These are phyloP conservation scores for Scheffersomyces lignicola DNA, from an alignment of 1,139 yeast genomes.

Conservation along the genomic window DNA sequence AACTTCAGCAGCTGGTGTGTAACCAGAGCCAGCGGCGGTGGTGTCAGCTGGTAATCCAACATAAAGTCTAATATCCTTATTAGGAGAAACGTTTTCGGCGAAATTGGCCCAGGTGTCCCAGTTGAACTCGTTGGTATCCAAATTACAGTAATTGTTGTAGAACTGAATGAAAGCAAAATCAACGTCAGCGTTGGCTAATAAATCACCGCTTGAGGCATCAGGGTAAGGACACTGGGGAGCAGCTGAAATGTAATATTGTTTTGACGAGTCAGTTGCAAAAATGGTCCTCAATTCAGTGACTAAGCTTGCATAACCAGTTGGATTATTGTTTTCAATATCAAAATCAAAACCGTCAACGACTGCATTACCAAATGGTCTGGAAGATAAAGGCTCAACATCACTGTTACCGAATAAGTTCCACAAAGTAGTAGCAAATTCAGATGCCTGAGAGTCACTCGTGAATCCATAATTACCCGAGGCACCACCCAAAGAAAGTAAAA, in stretches of 20 bases:
- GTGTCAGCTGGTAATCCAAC: slow-evolving; percentile 75
- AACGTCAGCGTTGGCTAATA: slow-evolving; percentile 58
- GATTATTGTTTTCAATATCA: slow-evolving; percentile 44
- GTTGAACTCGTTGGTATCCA: slow-evolving; percentile 58
- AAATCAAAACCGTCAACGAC: slow-evolving; percentile 48
- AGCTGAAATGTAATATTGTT: slow-evolving; percentile 76
- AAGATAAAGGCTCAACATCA: slow-evolving; percentile 26
- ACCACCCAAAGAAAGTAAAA: slow-evolving; percentile 85
- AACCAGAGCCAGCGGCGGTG: slow-evolving; percentile 59
- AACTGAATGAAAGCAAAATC: slow-evolving; percentile 92
- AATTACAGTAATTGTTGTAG: slow-evolving; percentile 84
- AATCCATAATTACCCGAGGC: slow-evolving; percentile 82
- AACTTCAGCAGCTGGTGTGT: slow-evolving; percentile 21
- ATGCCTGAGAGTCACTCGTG: slow-evolving; percentile 58
- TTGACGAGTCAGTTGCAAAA: slow-evolving; percentile 54
- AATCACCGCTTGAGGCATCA: slow-evolving; percentile 77
- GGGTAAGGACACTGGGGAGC: slow-evolving; percentile 97
- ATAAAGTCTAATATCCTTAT: slow-evolving; percentile 61
- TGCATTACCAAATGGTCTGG: slow-evolving; percentile 73
- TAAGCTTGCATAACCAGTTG: slow-evolving; percentile 61
- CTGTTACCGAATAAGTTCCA: slow-evolving; percentile 93
- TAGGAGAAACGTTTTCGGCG: slow-evolving; percentile 65
- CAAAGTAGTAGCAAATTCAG: slow-evolving; percentile 66
- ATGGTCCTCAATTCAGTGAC: slow-evolving; percentile 59
- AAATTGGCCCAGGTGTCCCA: slow-evolving; percentile 81